Evolutionary conservation across 75 land plant genomes (phyloP), one percentile per base, ranked within the genome.

Genomic region (Selaginella tamariscina): DNA sequence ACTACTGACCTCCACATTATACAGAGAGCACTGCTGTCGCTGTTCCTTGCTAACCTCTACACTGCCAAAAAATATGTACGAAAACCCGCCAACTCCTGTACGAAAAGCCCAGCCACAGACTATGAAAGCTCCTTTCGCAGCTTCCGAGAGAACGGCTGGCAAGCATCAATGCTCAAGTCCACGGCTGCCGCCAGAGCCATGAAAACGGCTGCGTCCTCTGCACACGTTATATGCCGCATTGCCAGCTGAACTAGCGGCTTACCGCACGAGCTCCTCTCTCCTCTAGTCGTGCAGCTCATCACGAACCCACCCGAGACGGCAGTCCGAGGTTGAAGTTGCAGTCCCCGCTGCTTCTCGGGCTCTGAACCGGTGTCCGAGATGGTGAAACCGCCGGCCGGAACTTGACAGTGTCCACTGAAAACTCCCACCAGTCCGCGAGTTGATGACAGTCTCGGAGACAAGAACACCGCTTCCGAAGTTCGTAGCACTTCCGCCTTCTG

Each of bases 121-220:
- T n/a, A 33, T 33, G 31, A 32, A 23, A 69, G 66, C 66, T 69
- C 70, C 70, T 69, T 69, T 23, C 70, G 8, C 26, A 69, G 65
- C 65, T 69, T 69, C 8, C 44, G 70, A 1, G 70, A 69, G 65
- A 69, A 69, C 8, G 55, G 62, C 62, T 55, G 55, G 68, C 98
- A 93, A 8, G 98, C 98, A 62, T 93, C 91, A 0, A 83, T 82
- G 75, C 96, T 91, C 54, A 91, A 82, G 70, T 87, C 88, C 20
- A 91, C 88, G 0, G 96, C 96, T 2, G 91, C 96, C 15, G 91
- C 86, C 44, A 91, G 88, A 0, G 96, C 91, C 81, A 91, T 83
- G 68, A 91, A 91, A 20, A 87, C 81, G 54, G 96, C 96, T 33
- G 84, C 96, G 75, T 91, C 91, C 66, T 87, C 96, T 55, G 83